Evolutionary conservation across 2,329 filamentous ascomycete species (phyloP).

Genomic region (Fusarium metavorans): DNA sequence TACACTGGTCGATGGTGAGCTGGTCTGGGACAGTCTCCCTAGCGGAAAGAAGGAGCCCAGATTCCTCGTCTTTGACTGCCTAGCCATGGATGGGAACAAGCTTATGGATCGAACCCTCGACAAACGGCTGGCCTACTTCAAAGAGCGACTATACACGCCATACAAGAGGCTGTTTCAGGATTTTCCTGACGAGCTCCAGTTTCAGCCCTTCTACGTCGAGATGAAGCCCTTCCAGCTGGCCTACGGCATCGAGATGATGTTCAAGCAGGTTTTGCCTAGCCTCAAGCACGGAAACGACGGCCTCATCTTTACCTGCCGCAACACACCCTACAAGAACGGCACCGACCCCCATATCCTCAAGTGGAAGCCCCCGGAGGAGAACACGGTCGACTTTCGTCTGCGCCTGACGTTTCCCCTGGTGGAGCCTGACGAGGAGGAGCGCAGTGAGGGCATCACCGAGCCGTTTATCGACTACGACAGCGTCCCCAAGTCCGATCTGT

Average conservation of each 20-base stretch:
- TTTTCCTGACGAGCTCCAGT: constrained; percentile 76
- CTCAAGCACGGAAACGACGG: constrained; percentile 96
- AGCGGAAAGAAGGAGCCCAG: constrained; percentile 78
- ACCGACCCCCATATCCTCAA: constrained; percentile 96
- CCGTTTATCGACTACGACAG: constrained; percentile 83
- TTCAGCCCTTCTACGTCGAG: constrained; percentile 83
- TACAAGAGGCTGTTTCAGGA: constrained; percentile 73
- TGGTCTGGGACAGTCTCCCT: constrained; percentile 84
- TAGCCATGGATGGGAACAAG: constrained; percentile 81
- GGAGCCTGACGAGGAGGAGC: constrained; percentile 76
- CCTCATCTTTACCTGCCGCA: constrained; percentile 95
- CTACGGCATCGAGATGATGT: constrained; percentile 94
- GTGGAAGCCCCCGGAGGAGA: constrained; percentile 96
- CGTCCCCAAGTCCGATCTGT: constrained; percentile 78
- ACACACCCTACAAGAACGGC: constrained; percentile 86
- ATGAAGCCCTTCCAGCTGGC: constrained; percentile 91
- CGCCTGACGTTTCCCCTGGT: constrained; percentile 79
- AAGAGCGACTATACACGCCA: constrained; percentile 79
- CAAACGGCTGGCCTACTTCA: constrained; percentile 89
- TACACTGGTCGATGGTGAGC: constrained; percentile 91
- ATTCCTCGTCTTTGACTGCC: constrained; percentile 93
- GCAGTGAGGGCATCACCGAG: constrained; percentile 72
- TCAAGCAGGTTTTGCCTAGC: constrained; percentile 83
- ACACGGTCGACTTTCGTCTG: constrained; percentile 92
- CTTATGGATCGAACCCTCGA: constrained; percentile 85